phyloP scores from a whole-genome alignment of 306 rosid species.

The Castanopsis chinensis region DNA sequence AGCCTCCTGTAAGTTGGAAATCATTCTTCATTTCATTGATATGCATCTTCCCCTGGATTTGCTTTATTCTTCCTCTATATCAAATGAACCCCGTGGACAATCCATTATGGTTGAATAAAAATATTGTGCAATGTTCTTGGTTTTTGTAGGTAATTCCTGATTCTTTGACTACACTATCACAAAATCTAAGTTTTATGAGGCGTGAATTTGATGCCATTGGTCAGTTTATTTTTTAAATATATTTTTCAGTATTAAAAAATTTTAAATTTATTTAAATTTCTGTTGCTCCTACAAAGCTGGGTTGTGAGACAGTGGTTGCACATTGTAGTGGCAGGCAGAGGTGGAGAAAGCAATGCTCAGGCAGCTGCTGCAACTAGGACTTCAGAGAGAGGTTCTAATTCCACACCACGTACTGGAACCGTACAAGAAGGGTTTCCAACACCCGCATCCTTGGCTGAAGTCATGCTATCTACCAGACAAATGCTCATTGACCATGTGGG shows the following conservation, averaged over 20 bases:
- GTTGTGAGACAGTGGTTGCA: slow-evolving; percentile 27
- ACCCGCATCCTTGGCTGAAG: slow-evolving; percentile 87
- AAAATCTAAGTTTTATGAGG: slow-evolving; percentile 60
- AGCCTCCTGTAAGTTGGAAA: slow-evolving; percentile 68
- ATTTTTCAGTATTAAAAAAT: background rate
- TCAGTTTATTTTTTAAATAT: slow-evolving; percentile 32
- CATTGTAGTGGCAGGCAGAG: slow-evolving; percentile 59
- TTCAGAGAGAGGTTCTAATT: slow-evolving; percentile 47
- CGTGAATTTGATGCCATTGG: slow-evolving; percentile 72
- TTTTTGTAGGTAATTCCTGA: slow-evolving; percentile 80
- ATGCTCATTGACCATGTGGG: slow-evolving; percentile 69
- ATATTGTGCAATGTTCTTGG: slow-evolving; percentile 21
- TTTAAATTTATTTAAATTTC: slow-evolving; percentile 11
- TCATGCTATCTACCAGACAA: slow-evolving; percentile 70
- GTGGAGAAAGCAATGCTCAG: slow-evolving; percentile 50
- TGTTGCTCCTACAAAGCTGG: slow-evolving; percentile 13
- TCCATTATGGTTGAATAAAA: background rate
- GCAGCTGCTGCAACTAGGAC: slow-evolving; percentile 33
- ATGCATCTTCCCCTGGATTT: slow-evolving; percentile 10
- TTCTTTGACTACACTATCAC: slow-evolving; percentile 88
- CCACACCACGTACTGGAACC: slow-evolving; percentile 40
- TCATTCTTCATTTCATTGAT: slow-evolving; percentile 24
- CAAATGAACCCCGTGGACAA: background rate
- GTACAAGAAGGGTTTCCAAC: slow-evolving; percentile 58
- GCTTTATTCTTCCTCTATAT: background rate